Base-by-base conservation (phyloP, 305 asterid species). In the Striga hermonthica region DNA sequence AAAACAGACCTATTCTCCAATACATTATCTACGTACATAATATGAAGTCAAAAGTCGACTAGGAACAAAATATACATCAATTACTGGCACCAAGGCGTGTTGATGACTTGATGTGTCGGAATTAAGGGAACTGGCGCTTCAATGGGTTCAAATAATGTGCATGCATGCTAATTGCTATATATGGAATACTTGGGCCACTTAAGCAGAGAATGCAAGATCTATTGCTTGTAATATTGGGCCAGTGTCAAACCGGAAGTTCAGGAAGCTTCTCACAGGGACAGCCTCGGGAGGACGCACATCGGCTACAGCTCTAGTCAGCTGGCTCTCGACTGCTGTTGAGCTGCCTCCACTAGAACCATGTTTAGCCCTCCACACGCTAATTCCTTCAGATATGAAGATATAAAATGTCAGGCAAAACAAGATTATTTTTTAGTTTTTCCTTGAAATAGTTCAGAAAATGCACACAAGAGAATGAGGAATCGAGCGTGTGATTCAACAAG, bases 311-410 rank as follows among this genome's bases (percentile, higher is more conserved):
- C 81, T 88, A 78, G 47, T 78, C 28, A 79, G 75, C 65, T 79
- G 96, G 78, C 58, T 72, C 77, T 86, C 96, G 4, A 31, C 63
- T 67, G 65, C 53, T 39, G 60, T 49, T 40, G 83, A 64, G 84
- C 81, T 74, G 82, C 75, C 82, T 70, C 91, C 96, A 6, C 64
- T 65, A 47, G 88, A 81, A 74, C 79, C 72, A 67, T 37, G 78
- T 79, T 81, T 91, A 49, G 89, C 94, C 70, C 79, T 91, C 98
- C 96, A 91, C 28, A 91, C 83, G 2, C 80, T 83, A 59, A 75
- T 59, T 78, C 88, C 94, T 86, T 73, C 73, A 72, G 69, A 38
- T 60, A 64, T 55, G 22, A 9, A 60, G 56, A 72, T 16, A 35
- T 35, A 61, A 49, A 60, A 59, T 0, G 52, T 36, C 35, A 58